A percentile compares a stretch with the other conserved stretches of the same genome.
phyloP scores from a whole-genome alignment of 2,329 filamentous ascomycete species.

The Ampelomyces quisqualis region DNA sequence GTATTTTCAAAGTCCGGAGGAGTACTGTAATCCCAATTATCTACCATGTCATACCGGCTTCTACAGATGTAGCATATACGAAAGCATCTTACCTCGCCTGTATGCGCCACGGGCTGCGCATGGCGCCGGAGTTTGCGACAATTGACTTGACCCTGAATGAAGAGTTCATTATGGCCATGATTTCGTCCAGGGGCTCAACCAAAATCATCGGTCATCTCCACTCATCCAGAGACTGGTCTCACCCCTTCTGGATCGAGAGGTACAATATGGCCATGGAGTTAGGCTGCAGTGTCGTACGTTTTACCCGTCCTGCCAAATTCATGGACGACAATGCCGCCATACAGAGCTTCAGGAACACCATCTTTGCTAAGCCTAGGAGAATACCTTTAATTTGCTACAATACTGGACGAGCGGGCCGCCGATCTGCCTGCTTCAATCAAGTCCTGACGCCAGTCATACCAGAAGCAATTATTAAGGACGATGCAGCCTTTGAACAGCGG shows the following conservation, averaged over 20 bases:
- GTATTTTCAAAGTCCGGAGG: conserved; percentile 60
- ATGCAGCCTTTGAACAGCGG: conserved; percentile 39
- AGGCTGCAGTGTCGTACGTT: conserved; percentile 63
- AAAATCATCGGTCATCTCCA: conserved; percentile 62
- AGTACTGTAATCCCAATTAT: conserved; percentile 57
- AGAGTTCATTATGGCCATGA: conserved; percentile 53
- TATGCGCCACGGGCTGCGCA: conserved; percentile 60
- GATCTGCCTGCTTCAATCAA: conserved; percentile 67
- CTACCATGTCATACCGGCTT: conserved; percentile 39
- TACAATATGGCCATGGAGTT: conserved; percentile 60
- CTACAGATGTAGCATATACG: conserved; percentile 21
- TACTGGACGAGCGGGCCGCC: conserved; percentile 61
- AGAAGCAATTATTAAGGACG: conserved; percentile 45
- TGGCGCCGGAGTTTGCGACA: conserved; percentile 62
- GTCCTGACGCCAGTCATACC: conserved; percentile 63
- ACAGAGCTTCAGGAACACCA: conserved; percentile 55
- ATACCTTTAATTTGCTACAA: conserved; percentile 65
- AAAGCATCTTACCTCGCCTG: conserved; percentile 55
- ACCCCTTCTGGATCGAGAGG: conserved; percentile 55
- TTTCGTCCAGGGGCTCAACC: conserved; percentile 55
- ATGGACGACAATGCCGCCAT: conserved; percentile 65
- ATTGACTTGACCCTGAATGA: conserved; percentile 62
- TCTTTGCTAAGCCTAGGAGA: conserved; percentile 48
- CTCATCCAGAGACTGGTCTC: conserved; percentile 57
- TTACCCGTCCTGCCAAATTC: conserved; percentile 59